These are phyloP conservation scores for Kingdonia uniflora DNA, from an alignment of 164 flowering plant species.

Conservation along the genomic window DNA sequence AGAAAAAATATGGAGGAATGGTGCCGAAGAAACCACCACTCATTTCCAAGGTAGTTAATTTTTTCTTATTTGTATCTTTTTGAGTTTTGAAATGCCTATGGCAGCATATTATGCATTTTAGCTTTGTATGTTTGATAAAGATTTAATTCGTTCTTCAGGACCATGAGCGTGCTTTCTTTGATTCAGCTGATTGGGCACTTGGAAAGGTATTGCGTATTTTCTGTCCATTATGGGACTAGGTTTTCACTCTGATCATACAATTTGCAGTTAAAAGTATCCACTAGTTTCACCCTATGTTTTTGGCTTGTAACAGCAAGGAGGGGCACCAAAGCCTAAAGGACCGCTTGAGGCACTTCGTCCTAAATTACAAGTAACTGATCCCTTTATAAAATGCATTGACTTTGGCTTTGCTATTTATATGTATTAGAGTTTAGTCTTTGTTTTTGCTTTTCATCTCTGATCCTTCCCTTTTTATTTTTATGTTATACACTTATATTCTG, in stretches of 20 bases:
- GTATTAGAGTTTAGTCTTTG: too few species aligned
- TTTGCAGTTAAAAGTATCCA: too few species aligned
- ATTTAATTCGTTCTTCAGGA: slow-evolving; percentile 24
- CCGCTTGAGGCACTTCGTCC: slow-evolving; percentile 63
- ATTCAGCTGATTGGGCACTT: slow-evolving; percentile 74
- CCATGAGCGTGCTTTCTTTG: slow-evolving; percentile 60
- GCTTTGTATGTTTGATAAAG: background rate
- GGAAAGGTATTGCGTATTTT: slow-evolving; percentile 35
- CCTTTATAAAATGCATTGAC: too few species aligned
- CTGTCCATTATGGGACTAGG: too few species aligned
- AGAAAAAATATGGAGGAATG: slow-evolving; percentile 81
- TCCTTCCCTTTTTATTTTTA: too few species aligned
- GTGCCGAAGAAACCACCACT: slow-evolving; percentile 67
- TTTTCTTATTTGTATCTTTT: background rate
- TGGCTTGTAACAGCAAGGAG: slow-evolving; percentile 34
- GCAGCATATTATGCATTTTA: background rate
- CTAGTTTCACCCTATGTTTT: background rate
- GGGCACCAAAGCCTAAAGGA: slow-evolving; percentile 48
- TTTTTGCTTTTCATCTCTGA: too few species aligned
- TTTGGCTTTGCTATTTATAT: background rate
- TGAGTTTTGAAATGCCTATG: background rate
- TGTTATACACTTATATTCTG: too few species aligned
- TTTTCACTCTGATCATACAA: too few species aligned
- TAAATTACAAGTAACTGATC: slow-evolving; percentile 42
- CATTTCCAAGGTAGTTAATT: slow-evolving; percentile 53